Evolutionary conservation across 305 asterid genomes (phyloP).

Genomic region (Fraxinus albicans): DNA sequence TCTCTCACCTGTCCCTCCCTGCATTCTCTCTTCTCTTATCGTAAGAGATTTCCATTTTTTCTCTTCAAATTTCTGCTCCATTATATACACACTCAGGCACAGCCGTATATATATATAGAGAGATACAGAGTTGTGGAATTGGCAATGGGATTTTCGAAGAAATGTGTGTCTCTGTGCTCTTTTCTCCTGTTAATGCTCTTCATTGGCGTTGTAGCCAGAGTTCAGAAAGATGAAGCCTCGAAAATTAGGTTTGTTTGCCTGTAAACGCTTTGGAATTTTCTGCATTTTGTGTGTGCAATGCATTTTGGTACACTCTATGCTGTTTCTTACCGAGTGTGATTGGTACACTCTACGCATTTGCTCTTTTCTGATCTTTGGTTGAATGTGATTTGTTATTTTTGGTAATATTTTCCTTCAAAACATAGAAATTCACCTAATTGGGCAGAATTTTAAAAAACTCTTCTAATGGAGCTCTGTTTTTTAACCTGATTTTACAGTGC

Average conservation of each 20-base stretch:
- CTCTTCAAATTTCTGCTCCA: constrained; percentile 20
- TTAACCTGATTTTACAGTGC: constrained; percentile 20
- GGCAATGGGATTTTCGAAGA: constrained; percentile 34
- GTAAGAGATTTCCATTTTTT: constrained; percentile 10
- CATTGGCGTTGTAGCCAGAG: constrained; percentile 40
- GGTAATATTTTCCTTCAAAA: background rate
- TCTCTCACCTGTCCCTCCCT: constrained; percentile 9
- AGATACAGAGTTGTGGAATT: constrained; percentile 11
- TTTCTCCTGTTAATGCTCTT: constrained; percentile 43
- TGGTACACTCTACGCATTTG: background rate
- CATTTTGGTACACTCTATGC: background rate
- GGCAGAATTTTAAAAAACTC: background rate
- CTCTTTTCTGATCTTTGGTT: background rate
- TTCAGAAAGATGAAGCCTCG: constrained; percentile 28
- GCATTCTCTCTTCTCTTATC: constrained; percentile 1
- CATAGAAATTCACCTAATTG: background rate
- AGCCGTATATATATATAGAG: background rate
- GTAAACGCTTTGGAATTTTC: background rate
- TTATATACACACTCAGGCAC: constrained; percentile 9
- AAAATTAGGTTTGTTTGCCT: constrained; percentile 31
- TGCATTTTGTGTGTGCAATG: background rate
- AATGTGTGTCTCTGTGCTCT: constrained; percentile 32
- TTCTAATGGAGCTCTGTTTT: background rate
- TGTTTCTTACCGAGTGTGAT: background rate
- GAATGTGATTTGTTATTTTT: background rate